These are phyloP conservation scores for Globisporangium nodosum DNA, from an alignment of 352 stramenopile species.

Conservation along the genomic window DNA sequence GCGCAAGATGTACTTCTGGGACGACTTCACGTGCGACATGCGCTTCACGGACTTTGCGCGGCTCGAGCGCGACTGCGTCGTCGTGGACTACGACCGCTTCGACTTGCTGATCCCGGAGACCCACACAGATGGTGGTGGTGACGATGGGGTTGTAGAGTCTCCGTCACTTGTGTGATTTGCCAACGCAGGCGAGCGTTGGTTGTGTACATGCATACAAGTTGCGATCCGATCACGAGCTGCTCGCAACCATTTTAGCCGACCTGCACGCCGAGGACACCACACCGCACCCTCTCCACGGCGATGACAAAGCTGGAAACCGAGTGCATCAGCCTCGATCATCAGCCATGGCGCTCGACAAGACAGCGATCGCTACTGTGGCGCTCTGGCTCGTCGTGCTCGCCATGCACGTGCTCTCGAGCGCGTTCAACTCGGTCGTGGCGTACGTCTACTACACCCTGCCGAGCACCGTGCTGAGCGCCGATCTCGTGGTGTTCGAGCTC, in stretches of 20 bases:
- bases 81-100: constrained; percentile 69
- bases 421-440: neutral
- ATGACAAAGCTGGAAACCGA: too few species aligned
- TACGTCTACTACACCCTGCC: constrained; percentile 5
- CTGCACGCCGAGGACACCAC: neutral
- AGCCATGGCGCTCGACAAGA: constrained; percentile 1
- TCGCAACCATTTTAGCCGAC: too few species aligned
- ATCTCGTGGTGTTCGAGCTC: constrained; percentile 7
- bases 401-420: constrained; percentile 1
- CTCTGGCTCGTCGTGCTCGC: constrained; percentile 4
- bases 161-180: neutral
- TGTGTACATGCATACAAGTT: neutral
- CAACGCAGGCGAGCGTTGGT: neutral
- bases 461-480: neutral
- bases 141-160: neutral
- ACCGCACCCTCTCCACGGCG: neutral
- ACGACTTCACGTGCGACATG: constrained; percentile 80
- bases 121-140: neutral
- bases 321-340: neutral
- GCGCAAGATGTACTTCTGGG: constrained; percentile 86
- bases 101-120: constrained; percentile 41
- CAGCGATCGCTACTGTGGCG: neutral
- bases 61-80: constrained; percentile 54
- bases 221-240: too few species aligned
- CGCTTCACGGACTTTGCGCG: constrained; percentile 75